phyloP scores from a whole-genome alignment of 495 filamentous ascomycete species.

The Hypoxylon fragiforme region DNA sequence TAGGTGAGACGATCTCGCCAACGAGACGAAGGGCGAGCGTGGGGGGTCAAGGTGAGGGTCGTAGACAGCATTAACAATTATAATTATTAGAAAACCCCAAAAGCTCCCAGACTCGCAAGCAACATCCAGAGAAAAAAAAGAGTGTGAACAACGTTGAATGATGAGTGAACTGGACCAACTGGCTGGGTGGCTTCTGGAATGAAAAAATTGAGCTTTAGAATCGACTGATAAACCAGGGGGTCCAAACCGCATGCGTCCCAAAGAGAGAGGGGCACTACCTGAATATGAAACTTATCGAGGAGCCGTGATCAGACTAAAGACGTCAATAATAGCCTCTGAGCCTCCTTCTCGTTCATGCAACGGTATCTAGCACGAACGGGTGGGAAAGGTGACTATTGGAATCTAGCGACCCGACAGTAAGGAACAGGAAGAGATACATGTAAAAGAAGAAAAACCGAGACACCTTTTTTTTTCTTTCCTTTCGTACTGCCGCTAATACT shows the following conservation, averaged over 20 bases:
- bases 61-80: conserved; percentile 1
- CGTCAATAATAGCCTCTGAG: conserved; percentile 26
- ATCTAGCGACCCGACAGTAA: conserved; percentile 20
- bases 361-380: conserved; percentile 23
- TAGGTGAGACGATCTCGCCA: neutral
- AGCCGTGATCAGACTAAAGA: conserved; percentile 15
- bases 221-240: conserved; percentile 10
- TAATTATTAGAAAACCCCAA: neutral
- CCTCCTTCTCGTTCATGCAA: conserved; percentile 36
- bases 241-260: conserved; percentile 22
- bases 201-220: conserved; percentile 8
- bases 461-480: too few relatives aligned
- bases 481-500: conserved; percentile 1
- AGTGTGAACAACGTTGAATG: conserved; percentile 17
- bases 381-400: conserved; percentile 17
- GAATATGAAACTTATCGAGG: conserved; percentile 31
- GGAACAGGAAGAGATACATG: conserved; percentile 10
- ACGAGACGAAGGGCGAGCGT: neutral
- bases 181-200: conserved; percentile 24
- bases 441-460: neutral
- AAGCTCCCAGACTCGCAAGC: neutral
- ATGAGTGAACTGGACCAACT: too few relatives aligned
- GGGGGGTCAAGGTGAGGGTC: neutral
- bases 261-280: conserved; percentile 14
- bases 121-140: conserved; percentile 1